These are phyloP conservation scores for Strobilomyces dryophilus DNA, from an alignment of 768 basidiomycete genomes.

Conservation along the genomic window DNA sequence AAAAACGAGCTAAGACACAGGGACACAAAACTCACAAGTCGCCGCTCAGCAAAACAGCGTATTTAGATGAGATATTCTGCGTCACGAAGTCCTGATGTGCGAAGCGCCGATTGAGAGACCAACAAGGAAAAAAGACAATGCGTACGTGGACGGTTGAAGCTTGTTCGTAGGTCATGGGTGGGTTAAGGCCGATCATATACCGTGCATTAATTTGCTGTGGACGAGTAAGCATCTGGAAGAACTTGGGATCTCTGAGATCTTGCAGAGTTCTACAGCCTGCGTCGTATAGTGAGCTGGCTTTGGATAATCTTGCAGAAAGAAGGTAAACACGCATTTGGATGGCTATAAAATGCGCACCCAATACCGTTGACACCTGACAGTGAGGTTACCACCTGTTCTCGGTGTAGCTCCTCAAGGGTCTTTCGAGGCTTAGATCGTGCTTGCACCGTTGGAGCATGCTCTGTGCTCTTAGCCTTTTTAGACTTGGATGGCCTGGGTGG, in stretches of 20 bases:
- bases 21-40: constrained; percentile 51
- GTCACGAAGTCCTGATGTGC: constrained; percentile 44
- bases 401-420: constrained; percentile 26
- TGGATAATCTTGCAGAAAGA: constrained; percentile 9
- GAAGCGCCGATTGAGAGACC: background rate
- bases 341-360: constrained; percentile 37
- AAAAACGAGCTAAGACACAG: background rate
- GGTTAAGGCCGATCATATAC: constrained; percentile 39
- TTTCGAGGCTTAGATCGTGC: constrained; percentile 6
- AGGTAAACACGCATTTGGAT: background rate
- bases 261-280: constrained; percentile 45
- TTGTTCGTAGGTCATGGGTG: constrained; percentile 36
- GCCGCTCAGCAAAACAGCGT: constrained; percentile 48
- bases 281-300: constrained; percentile 43
- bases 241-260: constrained; percentile 39
- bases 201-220: constrained; percentile 36
- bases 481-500: constrained; percentile 6
- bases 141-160: constrained; percentile 45
- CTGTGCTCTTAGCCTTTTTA: background rate
- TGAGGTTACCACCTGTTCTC: constrained; percentile 26
- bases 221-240: constrained; percentile 34
- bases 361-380: constrained; percentile 42
- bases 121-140: background rate
- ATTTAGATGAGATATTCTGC: constrained; percentile 42
- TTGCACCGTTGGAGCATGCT: constrained; percentile 4